Conservation (phyloP, 129 eudicot genomes). For the Escallonia rubra region DNA sequence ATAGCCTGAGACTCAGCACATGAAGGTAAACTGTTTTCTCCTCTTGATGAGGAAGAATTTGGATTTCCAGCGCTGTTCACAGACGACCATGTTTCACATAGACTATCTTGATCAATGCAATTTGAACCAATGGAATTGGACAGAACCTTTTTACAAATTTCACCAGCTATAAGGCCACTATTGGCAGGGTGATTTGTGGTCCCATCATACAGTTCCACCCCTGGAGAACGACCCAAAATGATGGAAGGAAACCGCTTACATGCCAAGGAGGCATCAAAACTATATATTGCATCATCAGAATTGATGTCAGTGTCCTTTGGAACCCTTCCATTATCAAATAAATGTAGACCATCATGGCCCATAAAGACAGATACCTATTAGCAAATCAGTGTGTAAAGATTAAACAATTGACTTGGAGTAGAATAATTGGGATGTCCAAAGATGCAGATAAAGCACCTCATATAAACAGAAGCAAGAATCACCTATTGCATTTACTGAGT, state of each 20-base stretch:
- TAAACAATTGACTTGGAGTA: slow-evolving; percentile 5
- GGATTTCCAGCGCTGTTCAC: slow-evolving; percentile 20
- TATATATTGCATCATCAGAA: slow-evolving; percentile 13
- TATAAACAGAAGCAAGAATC: slow-evolving; percentile 6
- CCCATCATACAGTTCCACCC: slow-evolving; percentile 70
- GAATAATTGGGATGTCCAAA: slow-evolving; percentile 6
- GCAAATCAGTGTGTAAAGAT: slow-evolving; percentile 21
- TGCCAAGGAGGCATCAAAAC: slow-evolving; percentile 49
- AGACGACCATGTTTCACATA: slow-evolving; percentile 28
- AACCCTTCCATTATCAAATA: slow-evolving; percentile 37
- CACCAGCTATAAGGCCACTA: slow-evolving; percentile 25
- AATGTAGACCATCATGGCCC: slow-evolving; percentile 47
- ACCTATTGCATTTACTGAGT: neutral
- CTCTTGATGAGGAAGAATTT: slow-evolving; percentile 14
- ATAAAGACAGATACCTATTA: slow-evolving; percentile 53
- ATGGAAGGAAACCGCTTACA: slow-evolving; percentile 75
- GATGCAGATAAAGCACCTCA: slow-evolving; percentile 3
- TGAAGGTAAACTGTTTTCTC: slow-evolving; percentile 18
- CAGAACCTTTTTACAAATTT: slow-evolving; percentile 29
- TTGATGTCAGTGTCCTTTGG: slow-evolving; percentile 13
- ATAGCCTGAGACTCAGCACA: slow-evolving; percentile 5
- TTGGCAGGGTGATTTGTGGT: slow-evolving; percentile 24
- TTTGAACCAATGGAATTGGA: slow-evolving; percentile 26
- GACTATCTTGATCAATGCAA: slow-evolving; percentile 29
- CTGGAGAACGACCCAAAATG: slow-evolving; percentile 54